phyloP scores from a whole-genome alignment of 345 rosid genomes.

The Bretschneidera sinensis region DNA sequence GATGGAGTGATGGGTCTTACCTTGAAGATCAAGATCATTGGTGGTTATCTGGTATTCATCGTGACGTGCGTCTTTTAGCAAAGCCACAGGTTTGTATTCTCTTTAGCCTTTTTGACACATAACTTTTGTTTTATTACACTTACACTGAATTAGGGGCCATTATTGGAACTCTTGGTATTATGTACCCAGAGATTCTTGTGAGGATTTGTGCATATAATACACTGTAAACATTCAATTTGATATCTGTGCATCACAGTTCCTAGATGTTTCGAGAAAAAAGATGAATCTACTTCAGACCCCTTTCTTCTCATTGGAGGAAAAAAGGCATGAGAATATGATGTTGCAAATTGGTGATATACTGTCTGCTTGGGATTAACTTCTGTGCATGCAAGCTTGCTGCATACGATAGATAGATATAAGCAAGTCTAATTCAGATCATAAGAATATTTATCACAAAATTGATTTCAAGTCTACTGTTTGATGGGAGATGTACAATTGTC shows the following conservation, averaged over 20 bases:
- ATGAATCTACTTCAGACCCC: not conserved
- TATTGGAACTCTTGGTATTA: not conserved
- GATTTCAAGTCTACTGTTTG: no score
- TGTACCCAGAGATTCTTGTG: not conserved
- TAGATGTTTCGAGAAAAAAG: no score
- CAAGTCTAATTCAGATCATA: no score
- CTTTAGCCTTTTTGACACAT: not conserved
- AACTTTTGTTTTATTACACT: not conserved
- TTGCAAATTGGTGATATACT: no score
- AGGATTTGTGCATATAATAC: not conserved
- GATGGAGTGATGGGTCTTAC: slow-evolving; percentile 99
- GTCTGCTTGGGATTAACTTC: no score
- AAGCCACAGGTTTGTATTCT: slow-evolving; percentile 72
- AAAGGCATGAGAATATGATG: not conserved
- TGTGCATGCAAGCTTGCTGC: no score
- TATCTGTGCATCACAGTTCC: not conserved
- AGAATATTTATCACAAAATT: no score
- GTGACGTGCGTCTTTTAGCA: slow-evolving; percentile 94
- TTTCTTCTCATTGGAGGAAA: not conserved
- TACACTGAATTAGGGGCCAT: not conserved
- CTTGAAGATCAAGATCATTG: slow-evolving; percentile 99
- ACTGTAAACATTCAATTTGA: not conserved
- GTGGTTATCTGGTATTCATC: slow-evolving; percentile 97
- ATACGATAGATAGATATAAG: no score
- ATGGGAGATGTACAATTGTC: no score